Percentiles rank a stretch among this genome's conserved stretches.
Conservation (phyloP, 1,139 yeast genomes). For the Yamadazyma mexicana region DNA sequence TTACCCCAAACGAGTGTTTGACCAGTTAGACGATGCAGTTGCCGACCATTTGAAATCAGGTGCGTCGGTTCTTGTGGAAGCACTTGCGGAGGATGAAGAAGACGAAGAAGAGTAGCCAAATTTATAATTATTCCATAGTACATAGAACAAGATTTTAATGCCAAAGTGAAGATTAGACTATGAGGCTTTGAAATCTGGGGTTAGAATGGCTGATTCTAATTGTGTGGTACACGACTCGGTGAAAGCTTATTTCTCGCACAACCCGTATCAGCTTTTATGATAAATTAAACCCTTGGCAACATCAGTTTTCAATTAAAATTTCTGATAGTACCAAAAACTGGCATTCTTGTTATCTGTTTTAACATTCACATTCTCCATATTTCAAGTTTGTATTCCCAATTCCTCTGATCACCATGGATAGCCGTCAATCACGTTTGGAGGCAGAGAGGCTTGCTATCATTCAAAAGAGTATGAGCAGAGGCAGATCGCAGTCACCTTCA, state of each 20-base stretch:
- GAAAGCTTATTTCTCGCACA: background rate
- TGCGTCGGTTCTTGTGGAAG: constrained; percentile 43
- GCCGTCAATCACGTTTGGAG: constrained; percentile 42
- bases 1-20: constrained; percentile 39
- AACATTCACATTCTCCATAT: too few species aligned
- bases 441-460: constrained; percentile 46
- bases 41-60: constrained; percentile 36
- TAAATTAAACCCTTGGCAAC: constrained; percentile 11
- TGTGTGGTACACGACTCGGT: constrained; percentile 2
- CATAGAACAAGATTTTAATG: too few species aligned
- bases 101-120: too few species aligned
- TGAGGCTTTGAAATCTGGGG: constrained; percentile 7
- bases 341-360: too few species aligned
- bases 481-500: constrained; percentile 40
- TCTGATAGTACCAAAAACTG: background rate
- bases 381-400: too few species aligned
- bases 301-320: background rate
- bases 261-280: background rate
- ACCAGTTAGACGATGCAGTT: constrained; percentile 20
- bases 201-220: background rate
- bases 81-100: constrained; percentile 17
- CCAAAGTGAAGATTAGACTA: too few species aligned
- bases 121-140: background rate
- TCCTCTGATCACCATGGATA: constrained; percentile 14
- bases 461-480: constrained; percentile 40